Conservation (phyloP, 2,329 filamentous ascomycete genomes). For the Clarireedia paspali region DNA sequence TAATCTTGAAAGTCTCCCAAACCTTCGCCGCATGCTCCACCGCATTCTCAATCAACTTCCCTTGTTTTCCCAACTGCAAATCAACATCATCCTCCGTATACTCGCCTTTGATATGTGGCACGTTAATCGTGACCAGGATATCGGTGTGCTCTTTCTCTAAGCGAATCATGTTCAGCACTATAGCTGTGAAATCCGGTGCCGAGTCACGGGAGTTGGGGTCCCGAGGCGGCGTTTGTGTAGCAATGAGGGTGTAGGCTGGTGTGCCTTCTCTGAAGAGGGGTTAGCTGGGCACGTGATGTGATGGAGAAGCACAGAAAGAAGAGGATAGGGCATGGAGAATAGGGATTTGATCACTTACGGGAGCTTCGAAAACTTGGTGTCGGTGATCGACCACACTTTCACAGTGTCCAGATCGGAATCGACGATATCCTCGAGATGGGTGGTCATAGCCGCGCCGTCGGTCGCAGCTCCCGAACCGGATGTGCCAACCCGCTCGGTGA, state of each 20-base stretch:
- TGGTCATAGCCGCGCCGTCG: conserved; percentile 62
- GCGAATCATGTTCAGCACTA: conserved; percentile 70
- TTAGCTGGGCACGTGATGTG: conserved; percentile 10
- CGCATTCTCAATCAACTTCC: conserved; percentile 59
- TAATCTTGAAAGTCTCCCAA: conserved; percentile 66
- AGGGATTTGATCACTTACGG: conserved; percentile 17
- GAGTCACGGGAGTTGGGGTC: conserved; percentile 27
- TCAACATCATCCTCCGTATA: conserved; percentile 68
- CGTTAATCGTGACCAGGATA: conserved; percentile 78
- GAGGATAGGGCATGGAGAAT: too few relatives aligned
- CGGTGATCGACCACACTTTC: conserved; percentile 59
- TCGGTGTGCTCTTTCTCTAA: conserved; percentile 71
- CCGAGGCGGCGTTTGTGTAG: conserved; percentile 47
- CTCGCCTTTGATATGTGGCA: conserved; percentile 71
- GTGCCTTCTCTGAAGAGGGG: conserved; percentile 35
- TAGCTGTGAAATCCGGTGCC: conserved; percentile 54
- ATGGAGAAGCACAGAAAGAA: conserved; percentile 1
- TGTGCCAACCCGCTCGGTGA: conserved; percentile 69
- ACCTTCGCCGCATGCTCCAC: conserved; percentile 62
- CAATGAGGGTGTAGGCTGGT: conserved; percentile 63
- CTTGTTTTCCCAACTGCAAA: conserved; percentile 55
- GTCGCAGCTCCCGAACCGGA: conserved; percentile 47
- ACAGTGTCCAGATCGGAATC: conserved; percentile 55
- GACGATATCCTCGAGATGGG: conserved; percentile 62
- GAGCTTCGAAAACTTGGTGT: conserved; percentile 49